phyloP scores from a whole-genome alignment of 768 basidiomycete genomes.

The Panus rudis region DNA sequence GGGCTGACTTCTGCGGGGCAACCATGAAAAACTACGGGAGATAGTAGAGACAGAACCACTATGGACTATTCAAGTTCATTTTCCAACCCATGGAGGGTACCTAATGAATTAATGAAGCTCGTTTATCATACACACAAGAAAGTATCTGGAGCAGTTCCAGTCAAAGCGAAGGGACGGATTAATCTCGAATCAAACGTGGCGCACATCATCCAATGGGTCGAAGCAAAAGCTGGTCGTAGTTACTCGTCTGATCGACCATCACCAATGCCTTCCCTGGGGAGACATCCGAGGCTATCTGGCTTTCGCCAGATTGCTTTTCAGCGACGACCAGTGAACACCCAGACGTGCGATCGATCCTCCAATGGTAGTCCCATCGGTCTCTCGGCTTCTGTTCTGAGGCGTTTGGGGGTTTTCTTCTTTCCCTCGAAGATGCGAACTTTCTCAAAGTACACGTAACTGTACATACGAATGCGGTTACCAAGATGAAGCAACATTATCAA shows the following conservation, averaged over 20 bases:
- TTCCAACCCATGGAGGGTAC: too few species aligned
- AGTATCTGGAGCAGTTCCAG: slow-evolving; percentile 72
- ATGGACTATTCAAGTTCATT: too few species aligned
- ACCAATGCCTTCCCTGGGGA: too few species aligned
- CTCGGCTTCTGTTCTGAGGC: slow-evolving; percentile 28
- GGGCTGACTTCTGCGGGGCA: too few species aligned
- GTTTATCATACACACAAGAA: background rate
- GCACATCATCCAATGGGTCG: slow-evolving; percentile 85
- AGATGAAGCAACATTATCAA: slow-evolving; percentile 14
- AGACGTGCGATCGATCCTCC: too few species aligned
- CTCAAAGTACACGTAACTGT: slow-evolving; percentile 42
- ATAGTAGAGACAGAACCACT: too few species aligned
- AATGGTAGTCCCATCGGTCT: slow-evolving; percentile 23
- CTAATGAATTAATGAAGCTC: background rate
- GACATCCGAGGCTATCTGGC: too few species aligned
- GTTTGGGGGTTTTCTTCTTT: slow-evolving; percentile 40
- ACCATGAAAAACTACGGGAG: too few species aligned
- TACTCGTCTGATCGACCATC: too few species aligned
- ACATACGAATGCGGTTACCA: background rate
- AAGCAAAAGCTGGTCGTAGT: too few species aligned
- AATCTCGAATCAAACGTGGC: slow-evolving; percentile 83
- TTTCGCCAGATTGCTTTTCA: too few species aligned
- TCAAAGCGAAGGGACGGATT: slow-evolving; percentile 69
- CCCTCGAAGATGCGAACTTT: slow-evolving; percentile 38
- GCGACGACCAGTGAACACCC: too few species aligned